phyloP scores from a whole-genome alignment of 192 early-diverging fungal genomes.

The Phycomyces nitens region DNA sequence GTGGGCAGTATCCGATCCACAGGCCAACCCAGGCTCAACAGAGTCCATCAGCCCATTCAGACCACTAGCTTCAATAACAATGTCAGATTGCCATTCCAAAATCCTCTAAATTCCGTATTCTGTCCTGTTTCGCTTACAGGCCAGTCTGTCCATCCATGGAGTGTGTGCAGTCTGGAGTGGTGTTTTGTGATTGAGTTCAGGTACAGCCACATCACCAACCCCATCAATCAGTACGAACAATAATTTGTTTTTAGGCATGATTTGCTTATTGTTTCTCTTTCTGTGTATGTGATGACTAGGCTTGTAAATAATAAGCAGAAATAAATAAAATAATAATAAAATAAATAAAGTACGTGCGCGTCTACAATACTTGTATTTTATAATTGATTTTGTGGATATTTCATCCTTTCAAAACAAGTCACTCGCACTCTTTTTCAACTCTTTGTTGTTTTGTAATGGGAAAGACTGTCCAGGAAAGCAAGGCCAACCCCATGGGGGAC shows the following conservation, averaged over 20 bases:
- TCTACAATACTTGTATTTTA: no score
- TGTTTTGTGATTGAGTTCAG: conserved; percentile 13
- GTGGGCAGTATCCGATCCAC: conserved; percentile 37
- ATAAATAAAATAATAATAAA: neutral
- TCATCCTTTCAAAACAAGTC: neutral
- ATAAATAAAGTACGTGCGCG: no score
- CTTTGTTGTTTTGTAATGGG: conserved; percentile 23
- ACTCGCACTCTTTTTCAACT: neutral
- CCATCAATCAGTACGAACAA: conserved; percentile 32
- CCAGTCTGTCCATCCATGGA: conserved; percentile 28
- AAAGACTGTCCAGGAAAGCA: conserved; percentile 24
- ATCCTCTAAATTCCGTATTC: neutral
- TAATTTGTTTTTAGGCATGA: conserved; percentile 12
- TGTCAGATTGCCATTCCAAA: neutral
- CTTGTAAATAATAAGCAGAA: neutral
- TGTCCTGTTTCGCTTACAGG: conserved; percentile 18
- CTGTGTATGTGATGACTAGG: neutral
- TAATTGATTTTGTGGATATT: no score
- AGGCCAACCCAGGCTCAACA: conserved; percentile 35
- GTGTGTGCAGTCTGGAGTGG: conserved; percentile 24
- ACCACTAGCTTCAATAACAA: conserved; percentile 18
- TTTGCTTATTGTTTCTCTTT: neutral
- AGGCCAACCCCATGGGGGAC: conserved; percentile 28
- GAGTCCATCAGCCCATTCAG: conserved; percentile 31
- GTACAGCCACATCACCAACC: conserved; percentile 30